Evolutionary conservation across 2,329 filamentous ascomycete species (phyloP).

Genomic region (Cordyceps javanica): DNA sequence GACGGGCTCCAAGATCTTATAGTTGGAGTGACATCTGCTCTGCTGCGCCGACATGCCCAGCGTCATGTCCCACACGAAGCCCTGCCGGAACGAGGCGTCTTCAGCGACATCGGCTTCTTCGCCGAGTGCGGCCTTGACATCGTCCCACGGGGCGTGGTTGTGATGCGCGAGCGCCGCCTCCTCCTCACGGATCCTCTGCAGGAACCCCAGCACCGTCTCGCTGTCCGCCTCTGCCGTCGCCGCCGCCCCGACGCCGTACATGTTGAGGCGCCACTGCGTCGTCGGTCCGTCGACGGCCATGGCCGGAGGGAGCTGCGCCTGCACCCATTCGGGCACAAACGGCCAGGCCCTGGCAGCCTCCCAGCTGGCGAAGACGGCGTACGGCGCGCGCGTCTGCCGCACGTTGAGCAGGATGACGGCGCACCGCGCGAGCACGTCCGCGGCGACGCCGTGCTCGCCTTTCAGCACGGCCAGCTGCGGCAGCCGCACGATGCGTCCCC

Average conservation of each 20-base stretch:
- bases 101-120: constrained; percentile 27
- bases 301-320: constrained; percentile 26
- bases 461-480: constrained; percentile 20
- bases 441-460: constrained; percentile 18
- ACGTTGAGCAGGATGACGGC: constrained; percentile 30
- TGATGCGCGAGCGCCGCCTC: constrained; percentile 21
- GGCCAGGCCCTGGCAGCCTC: constrained; percentile 31
- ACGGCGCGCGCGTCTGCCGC: constrained; percentile 24
- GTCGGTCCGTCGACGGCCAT: constrained; percentile 34
- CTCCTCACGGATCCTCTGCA: constrained; percentile 23
- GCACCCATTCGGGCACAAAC: constrained; percentile 31
- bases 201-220: constrained; percentile 24
- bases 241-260: constrained; percentile 21
- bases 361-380: constrained; percentile 30
- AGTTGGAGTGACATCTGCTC: constrained; percentile 15
- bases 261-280: constrained; percentile 30
- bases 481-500: constrained; percentile 24
- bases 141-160: constrained; percentile 30
- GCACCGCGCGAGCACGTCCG: constrained; percentile 26
- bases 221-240: too few relatives aligned
- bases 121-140: constrained; percentile 26
- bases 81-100: constrained; percentile 30
- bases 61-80: constrained; percentile 34
- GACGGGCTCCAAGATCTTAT: constrained; percentile 23
- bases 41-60: constrained; percentile 22